phyloP scores from a whole-genome alignment of 2,329 filamentous ascomycete genomes.

The Sclerotinia glacialis region DNA sequence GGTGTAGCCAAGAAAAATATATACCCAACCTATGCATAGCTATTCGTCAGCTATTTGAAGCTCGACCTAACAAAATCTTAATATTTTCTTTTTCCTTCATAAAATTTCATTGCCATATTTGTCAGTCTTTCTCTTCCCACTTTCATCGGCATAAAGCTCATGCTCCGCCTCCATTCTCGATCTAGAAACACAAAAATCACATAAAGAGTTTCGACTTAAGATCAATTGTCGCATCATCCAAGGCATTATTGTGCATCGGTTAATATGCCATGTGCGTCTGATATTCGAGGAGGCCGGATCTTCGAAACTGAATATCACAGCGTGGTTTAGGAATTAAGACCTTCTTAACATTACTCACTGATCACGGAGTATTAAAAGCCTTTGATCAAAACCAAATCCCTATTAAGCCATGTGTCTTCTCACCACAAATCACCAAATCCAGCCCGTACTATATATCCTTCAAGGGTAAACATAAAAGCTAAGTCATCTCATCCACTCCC shows the following conservation, averaged over 20 bases:
- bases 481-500: neutral
- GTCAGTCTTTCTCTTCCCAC: no score
- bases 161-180: neutral
- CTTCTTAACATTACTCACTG: no score
- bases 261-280: neutral
- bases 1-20: neutral
- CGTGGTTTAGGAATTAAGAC: neutral
- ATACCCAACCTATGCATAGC: neutral
- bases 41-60: neutral
- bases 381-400: neutral
- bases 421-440: neutral
- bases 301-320: neutral
- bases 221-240: neutral
- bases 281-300: no score
- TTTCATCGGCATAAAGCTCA: neutral
- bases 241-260: neutral
- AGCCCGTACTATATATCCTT: neutral
- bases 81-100: neutral
- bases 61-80: no score
- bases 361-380: neutral
- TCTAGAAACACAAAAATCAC: neutral
- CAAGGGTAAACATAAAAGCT: neutral
- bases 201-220: rapidly evolving
- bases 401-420: no score
- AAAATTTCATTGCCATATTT: no score